A percentile compares a stretch with the other conserved stretches of the same genome.
phyloP scores from a whole-genome alignment of 345 rosid genomes.

The Laguncularia racemosa region DNA sequence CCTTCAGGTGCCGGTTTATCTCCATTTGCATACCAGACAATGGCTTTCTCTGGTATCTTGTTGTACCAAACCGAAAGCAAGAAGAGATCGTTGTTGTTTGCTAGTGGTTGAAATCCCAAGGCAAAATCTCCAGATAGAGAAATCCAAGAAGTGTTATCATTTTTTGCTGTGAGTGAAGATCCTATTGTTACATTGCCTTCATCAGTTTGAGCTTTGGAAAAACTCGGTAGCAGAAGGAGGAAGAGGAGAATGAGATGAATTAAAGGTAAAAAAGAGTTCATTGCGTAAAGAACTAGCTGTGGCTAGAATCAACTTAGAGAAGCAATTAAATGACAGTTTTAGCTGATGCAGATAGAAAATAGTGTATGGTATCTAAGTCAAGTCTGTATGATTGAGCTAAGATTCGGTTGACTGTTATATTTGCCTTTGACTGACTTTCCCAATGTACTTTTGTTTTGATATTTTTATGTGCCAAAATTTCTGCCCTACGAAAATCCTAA shows the following conservation, averaged over 20 bases:
- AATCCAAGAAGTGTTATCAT: conserved; percentile 15
- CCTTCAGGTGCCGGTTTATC: conserved; percentile 11
- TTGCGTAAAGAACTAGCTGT: no score
- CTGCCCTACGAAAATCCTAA: no score
- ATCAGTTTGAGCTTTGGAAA: not conserved
- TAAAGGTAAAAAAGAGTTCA: no score
- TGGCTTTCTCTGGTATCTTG: conserved; percentile 17
- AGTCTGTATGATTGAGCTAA: no score
- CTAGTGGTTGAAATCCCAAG: conserved; percentile 21
- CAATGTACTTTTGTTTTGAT: no score
- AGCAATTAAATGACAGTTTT: no score
- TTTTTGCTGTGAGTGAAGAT: conserved; percentile 2
- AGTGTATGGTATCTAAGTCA: no score
- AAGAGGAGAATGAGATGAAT: not conserved
- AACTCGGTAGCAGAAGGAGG: not conserved
- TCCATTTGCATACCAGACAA: conserved; percentile 25
- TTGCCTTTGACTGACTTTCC: no score
- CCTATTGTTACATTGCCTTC: not conserved
- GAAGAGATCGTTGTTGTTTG: conserved; percentile 8
- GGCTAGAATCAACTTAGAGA: no score
- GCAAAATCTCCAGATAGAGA: conserved; percentile 25
- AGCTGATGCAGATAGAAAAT: no score
- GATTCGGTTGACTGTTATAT: no score
- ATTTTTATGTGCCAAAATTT: no score
- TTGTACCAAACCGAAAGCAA: conserved; percentile 27